Base-by-base conservation (phyloP, 225 moss, liverwort and hornwort species). In the Pleurozium schreberi region DNA sequence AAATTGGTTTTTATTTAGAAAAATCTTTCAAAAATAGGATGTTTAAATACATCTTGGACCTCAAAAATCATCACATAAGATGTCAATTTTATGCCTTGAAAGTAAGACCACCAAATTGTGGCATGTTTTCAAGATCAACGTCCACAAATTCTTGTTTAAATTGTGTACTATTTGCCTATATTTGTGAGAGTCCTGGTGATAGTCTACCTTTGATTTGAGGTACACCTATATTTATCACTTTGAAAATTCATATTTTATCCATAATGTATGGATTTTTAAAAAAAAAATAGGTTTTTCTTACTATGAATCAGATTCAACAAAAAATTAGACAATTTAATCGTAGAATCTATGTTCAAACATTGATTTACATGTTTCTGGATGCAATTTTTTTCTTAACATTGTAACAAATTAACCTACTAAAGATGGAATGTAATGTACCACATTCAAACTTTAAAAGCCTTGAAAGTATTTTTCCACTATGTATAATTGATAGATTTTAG, bases 401-500 rank as follows among this genome's bases (percentile, higher is more conserved):
- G 23, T 40, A 68, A 22, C 7, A 22, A 8, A n/a, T 68, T 68
- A 23, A 13, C 23, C 8, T 68, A 40, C 13, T 40, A 40, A 67
- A 68, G 23, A 68, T 0, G 0, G 2, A 23, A 4, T 4, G 11
- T 68, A 13, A 13, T 0, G 0, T 22, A 68, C n/a, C 4, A 40
- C 4, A 40, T 0, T 40, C 23, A 23, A 68, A 68, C 40, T 68
- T 68, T 8, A 68, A 68, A n/a, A 68, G 8, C 7, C 6, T n/a
- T 68, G 2, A n/a, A 4, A 13, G 3, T 4, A 12, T 67, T 22
- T 67, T n/a, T 68, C 8, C 0, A 22, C 22, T n/a, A 40, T 40
- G 5, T 12, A 67, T n/a, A n/a, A 67, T 38, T 67, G 21, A 67
- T 38, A 21, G 12, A 21, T 5, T 38, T 67, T n/a, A 21, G 6